Evolutionary conservation across 768 basidiomycete genomes (phyloP), one percentile per base, ranked within the genome.

Genomic region (Agaricus blazei): DNA sequence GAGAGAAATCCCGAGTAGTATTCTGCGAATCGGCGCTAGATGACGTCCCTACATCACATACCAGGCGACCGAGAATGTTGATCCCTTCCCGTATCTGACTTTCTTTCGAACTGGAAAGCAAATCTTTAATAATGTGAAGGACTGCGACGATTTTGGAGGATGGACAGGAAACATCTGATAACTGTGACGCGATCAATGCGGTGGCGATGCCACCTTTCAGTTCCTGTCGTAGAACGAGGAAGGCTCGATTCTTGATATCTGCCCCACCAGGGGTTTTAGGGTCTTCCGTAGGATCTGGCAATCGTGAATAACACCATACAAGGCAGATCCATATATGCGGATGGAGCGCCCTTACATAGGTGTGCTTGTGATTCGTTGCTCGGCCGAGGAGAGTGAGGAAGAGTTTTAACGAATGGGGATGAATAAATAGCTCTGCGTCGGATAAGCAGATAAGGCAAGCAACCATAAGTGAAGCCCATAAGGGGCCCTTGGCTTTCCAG

Each of bases 221-320:
- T 46, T 82, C 79, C 54, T 84, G 77, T 23, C 67, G 72, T 28
- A 85, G 64, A 4, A 79, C 64, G 31, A 60, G 62, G 58, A 79
- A 77, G 1, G 75, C 74, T 0, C 64, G 67, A 14, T 74, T 70
- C 38, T 64, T 68, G 1, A 60, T 60, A 2, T 66, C 62, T 23
- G 15, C 23, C 26, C 57, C 12, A 9, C 65, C 54, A 11, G 61
- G 51, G 2, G 58, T 52, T 14, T 60, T 62, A 11, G 59, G 23
- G 3, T 53, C 55, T 3, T 56, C 54, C 24, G 37, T 51, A 15
- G 43, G 57, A 9, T 19, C 26, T 11, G 72, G 70, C 45, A 83
- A 61, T 15, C 71, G 72, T 19, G 74, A 66, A 56, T 78, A 83
- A 1, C 77, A 74, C 83, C 84, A 85, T 23, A 85, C 66, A 27